phyloP scores from a whole-genome alignment of 2,329 filamentous ascomycete genomes.

The Magnaporthiopsis incrustans region DNA sequence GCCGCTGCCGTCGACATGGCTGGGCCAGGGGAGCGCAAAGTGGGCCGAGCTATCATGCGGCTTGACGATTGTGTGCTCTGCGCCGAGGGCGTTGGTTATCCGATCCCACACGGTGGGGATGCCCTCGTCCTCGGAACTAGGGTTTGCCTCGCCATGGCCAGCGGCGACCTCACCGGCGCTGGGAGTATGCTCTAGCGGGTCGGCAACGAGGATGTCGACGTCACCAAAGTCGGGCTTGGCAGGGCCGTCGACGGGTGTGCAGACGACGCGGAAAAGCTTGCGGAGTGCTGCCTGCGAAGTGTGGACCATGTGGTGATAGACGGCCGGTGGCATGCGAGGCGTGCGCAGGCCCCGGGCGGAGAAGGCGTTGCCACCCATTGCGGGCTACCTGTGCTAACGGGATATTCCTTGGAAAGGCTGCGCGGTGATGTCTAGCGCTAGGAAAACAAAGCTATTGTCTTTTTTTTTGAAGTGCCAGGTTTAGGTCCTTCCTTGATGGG shows the following conservation, averaged over 20 bases:
- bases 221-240: slow-evolving; percentile 63
- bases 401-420: no score
- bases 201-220: slow-evolving; percentile 57
- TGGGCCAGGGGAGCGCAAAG: slow-evolving; percentile 46
- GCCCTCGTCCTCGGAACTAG: background rate
- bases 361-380: slow-evolving; percentile 63
- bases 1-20: slow-evolving; percentile 4
- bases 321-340: slow-evolving; percentile 53
- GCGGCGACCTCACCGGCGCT: background rate
- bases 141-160: background rate
- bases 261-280: slow-evolving; percentile 45
- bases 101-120: slow-evolving; percentile 12
- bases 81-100: slow-evolving; percentile 35
- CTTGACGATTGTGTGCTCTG: slow-evolving; percentile 28
- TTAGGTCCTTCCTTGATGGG: no score
- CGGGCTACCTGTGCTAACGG: no score
- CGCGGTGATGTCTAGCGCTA: no score
- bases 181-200: slow-evolving; percentile 16
- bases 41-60: slow-evolving; percentile 25
- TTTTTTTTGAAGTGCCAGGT: no score
- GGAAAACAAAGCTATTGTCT: no score
- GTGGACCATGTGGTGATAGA: slow-evolving; percentile 47
- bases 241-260: slow-evolving; percentile 59
- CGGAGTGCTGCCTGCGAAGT: slow-evolving; percentile 38
- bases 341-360: slow-evolving; percentile 42